phyloP scores from a whole-genome alignment of 202 grass and related monocot genomes.

The Schoenoplectus triqueter region DNA sequence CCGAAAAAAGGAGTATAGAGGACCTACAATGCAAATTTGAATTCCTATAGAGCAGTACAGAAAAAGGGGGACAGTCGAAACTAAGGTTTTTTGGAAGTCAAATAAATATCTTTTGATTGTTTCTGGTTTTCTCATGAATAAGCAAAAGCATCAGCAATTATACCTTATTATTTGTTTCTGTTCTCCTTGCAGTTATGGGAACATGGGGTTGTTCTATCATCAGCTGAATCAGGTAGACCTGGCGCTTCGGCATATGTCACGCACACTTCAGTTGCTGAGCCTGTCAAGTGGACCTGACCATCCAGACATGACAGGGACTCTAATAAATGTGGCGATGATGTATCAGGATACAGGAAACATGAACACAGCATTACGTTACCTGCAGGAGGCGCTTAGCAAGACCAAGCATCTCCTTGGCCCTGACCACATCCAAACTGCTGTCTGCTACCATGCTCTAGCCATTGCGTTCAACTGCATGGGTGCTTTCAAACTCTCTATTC shows the following conservation, averaged over 20 bases:
- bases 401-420: conserved; percentile 88
- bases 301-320: conserved; percentile 86
- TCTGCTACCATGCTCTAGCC: conserved; percentile 98
- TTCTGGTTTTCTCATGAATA: neutral
- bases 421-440: conserved; percentile 93
- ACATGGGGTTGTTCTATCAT: conserved; percentile 99
- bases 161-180: neutral
- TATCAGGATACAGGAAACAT: conserved; percentile 91
- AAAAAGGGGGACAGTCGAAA: neutral
- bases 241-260: conserved; percentile 87
- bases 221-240: conserved; percentile 90
- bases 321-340: conserved; percentile 99
- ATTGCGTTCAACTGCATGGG: conserved; percentile 95
- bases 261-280: conserved; percentile 78
- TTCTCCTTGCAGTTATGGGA: conserved; percentile 76
- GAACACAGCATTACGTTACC: conserved; percentile 84
- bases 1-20: neutral
- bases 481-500: conserved; percentile 90
- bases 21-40: neutral
- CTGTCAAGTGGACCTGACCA: conserved; percentile 85
- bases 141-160: neutral
- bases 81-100: neutral
- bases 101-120: neutral
- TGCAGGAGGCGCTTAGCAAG: conserved; percentile 94
- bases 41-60: neutral